Evolutionary conservation across 1,139 yeast species (phyloP).

Genomic region (Wickerhamomyces sp.): DNA sequence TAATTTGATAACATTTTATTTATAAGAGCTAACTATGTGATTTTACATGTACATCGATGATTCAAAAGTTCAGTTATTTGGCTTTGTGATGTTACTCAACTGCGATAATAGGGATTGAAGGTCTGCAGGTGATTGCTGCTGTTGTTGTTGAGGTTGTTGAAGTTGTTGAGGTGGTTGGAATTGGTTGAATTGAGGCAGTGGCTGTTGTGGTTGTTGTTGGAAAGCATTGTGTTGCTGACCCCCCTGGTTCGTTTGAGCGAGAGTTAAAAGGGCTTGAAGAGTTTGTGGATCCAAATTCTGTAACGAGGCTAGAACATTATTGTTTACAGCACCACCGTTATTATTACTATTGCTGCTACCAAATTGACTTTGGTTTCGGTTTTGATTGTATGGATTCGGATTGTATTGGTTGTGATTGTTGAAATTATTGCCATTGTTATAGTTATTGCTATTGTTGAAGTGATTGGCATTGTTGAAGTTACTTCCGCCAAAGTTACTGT

Average conservation of each 20-base stretch:
- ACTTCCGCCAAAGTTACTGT: slow-evolving; percentile 22
- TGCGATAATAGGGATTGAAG: slow-evolving; percentile 31
- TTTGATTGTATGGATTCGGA: too few relatives aligned
- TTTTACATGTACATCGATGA: too few relatives aligned
- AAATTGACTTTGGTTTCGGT: too few relatives aligned
- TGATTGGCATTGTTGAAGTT: slow-evolving; percentile 19
- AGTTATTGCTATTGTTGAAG: slow-evolving; percentile 22
- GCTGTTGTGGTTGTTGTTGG: slow-evolving; percentile 19
- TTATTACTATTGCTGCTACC: too few relatives aligned
- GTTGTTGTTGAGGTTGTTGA: slow-evolving; percentile 17
- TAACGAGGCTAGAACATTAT: slow-evolving; percentile 29
- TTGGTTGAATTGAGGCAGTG: slow-evolving; percentile 18
- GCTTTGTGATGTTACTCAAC: too few relatives aligned
- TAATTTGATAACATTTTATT: too few relatives aligned
- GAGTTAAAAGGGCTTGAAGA: slow-evolving; percentile 41
- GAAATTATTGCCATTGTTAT: slow-evolving; percentile 16
- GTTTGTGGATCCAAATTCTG: slow-evolving; percentile 49
- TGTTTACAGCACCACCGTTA: too few relatives aligned
- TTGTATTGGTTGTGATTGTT: slow-evolving; percentile 16
- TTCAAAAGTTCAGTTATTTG: slow-evolving; percentile 2
- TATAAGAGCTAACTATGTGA: too few relatives aligned
- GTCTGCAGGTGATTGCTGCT: slow-evolving; percentile 2
- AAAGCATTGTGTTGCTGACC: slow-evolving; percentile 16
- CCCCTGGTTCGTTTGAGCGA: slow-evolving; percentile 28
- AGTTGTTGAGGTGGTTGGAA: slow-evolving; percentile 15